Conservation (phyloP, 2,329 filamentous ascomycete species). For the Alternaria gansuensis region DNA sequence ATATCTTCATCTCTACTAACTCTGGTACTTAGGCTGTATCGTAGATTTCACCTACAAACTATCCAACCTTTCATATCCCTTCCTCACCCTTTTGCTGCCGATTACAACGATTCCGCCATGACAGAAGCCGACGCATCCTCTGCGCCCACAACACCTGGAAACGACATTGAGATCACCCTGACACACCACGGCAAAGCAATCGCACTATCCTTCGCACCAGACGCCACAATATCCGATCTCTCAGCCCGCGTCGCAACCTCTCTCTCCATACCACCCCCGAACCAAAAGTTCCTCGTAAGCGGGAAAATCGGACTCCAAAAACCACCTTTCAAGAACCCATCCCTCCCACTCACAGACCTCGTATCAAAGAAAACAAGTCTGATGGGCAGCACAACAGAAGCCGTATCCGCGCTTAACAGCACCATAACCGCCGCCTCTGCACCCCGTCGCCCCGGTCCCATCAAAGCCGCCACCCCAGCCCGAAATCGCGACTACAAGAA, state of each 20-base stretch:
- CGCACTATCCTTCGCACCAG: conserved; percentile 57
- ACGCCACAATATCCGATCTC: conserved; percentile 66
- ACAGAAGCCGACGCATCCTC: conserved; percentile 20
- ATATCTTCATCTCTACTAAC: conserved; percentile 46
- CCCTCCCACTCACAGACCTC: conserved; percentile 61
- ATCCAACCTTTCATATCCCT: neutral
- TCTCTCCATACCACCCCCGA: conserved; percentile 67
- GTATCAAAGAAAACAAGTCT: conserved; percentile 69
- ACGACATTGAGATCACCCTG: conserved; percentile 56
- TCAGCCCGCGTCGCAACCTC: conserved; percentile 65
- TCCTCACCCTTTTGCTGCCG: neutral
- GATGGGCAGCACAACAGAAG: conserved; percentile 69
- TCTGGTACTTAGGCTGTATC: conserved; percentile 27
- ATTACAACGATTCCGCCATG: conserved; percentile 21
- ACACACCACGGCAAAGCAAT: conserved; percentile 65
- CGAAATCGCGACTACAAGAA: conserved; percentile 58
- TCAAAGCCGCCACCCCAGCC: conserved; percentile 53
- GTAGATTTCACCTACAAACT: neutral
- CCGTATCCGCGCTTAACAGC: conserved; percentile 64
- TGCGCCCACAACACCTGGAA: conserved; percentile 20
- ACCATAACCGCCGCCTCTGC: conserved; percentile 52
- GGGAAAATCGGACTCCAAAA: conserved; percentile 72
- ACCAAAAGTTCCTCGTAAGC: conserved; percentile 74
- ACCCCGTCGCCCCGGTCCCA: conserved; percentile 52
- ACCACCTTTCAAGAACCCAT: conserved; percentile 68